phyloP scores from a whole-genome alignment of 2,329 filamentous ascomycete species.

The Lasiodiplodia citricola region DNA sequence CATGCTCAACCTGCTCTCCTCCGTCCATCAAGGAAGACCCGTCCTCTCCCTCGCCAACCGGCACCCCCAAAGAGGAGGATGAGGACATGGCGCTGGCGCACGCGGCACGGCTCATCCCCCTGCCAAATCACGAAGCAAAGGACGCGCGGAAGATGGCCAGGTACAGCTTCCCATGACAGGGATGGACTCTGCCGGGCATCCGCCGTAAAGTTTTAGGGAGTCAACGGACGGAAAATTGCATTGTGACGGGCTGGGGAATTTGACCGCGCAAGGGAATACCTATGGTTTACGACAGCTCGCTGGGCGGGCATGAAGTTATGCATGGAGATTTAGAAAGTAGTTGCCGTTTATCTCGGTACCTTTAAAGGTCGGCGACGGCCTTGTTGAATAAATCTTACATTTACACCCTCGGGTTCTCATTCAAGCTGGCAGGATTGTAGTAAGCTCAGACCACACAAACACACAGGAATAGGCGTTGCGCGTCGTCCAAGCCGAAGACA shows the following conservation, averaged over 20 bases:
- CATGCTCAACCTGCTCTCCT: slow-evolving; percentile 12
- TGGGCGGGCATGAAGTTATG: slow-evolving; percentile 9
- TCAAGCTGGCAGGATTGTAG: neutral
- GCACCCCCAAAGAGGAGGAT: neutral
- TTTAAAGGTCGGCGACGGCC: neutral
- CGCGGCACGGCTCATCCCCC: neutral
- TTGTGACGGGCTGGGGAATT: neutral
- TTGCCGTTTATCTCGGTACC: neutral
- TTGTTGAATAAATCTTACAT: neutral
- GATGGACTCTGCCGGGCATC: neutral
- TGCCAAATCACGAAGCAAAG: neutral
- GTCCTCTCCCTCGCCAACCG: neutral
- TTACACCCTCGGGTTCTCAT: neutral
- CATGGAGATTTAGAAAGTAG: slow-evolving; percentile 9
- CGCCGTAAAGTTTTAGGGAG: neutral
- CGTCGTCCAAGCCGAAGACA: neutral
- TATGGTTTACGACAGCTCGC: neutral
- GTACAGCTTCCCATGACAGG: slow-evolving; percentile 10
- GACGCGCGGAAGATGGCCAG: slow-evolving; percentile 16
- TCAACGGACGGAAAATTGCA: neutral
- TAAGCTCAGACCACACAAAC: neutral
- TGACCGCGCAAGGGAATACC: neutral
- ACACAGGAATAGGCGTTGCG: neutral
- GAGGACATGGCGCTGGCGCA: neutral
- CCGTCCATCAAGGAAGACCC: neutral